Percentiles rank a stretch among this genome's conserved stretches.
Evolutionary conservation across 1,284 basidiomycete genomes (phyloP).

Genomic region (Laetiporus sulphureus): DNA sequence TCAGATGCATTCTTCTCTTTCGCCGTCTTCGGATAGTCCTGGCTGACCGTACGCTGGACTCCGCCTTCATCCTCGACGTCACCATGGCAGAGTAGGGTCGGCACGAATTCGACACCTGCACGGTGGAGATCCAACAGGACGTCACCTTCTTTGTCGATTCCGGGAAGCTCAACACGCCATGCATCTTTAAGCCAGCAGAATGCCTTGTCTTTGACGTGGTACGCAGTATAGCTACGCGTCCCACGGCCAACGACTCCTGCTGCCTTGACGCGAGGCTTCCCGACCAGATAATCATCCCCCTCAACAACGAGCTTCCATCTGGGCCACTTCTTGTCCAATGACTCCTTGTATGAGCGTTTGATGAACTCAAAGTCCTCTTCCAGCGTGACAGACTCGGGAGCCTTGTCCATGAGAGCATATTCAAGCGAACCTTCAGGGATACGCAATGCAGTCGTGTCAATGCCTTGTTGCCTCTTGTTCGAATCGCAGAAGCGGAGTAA

Average conservation of each 20-base stretch:
- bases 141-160: conserved; percentile 4
- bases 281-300: conserved; percentile 6
- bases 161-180: conserved; percentile 4
- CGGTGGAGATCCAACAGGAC: conserved; percentile 5
- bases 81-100: conserved; percentile 9
- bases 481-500: conserved; percentile 7
- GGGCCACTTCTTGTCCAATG: not conserved
- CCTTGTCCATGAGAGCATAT: not conserved
- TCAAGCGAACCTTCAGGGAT: not conserved
- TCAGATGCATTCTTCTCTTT: too few species aligned
- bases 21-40: not conserved
- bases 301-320: conserved; percentile 2
- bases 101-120: conserved; percentile 1
- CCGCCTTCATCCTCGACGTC: conserved; percentile 4
- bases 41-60: not conserved
- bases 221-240: not conserved
- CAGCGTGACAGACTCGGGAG: not conserved
- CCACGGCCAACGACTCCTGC: conserved; percentile 1
- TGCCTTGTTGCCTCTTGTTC: conserved; percentile 1
- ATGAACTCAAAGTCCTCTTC: not conserved
- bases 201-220: not conserved
- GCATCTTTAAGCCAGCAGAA: conserved; percentile 7
- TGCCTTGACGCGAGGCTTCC: conserved; percentile 2
- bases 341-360: not conserved
- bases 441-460: conserved; percentile 7